A percentile compares a stretch with the other conserved stretches of the same genome.
phyloP scores from a whole-genome alignment of 768 basidiomycete species.

The Gelatoporia subvermispora region DNA sequence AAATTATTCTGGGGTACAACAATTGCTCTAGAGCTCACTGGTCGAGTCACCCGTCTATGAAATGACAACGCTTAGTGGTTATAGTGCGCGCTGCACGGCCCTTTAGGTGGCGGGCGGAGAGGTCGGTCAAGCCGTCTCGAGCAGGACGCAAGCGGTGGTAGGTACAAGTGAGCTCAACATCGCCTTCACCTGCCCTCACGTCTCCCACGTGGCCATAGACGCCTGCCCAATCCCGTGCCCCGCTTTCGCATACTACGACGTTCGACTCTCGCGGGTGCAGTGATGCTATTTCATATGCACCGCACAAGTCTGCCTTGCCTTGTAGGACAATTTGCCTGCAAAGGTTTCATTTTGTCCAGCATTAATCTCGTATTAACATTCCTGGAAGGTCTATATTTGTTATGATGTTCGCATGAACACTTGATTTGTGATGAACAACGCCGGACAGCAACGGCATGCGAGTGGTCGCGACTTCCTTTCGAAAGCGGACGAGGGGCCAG shows the following conservation, averaged over 20 bases:
- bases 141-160: slow-evolving; percentile 5
- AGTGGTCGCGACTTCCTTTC: too few relatives aligned
- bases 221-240: neutral
- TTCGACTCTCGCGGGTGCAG: neutral
- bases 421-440: neutral
- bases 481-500: neutral
- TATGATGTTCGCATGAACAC: neutral
- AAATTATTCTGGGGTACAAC: slow-evolving; percentile 7
- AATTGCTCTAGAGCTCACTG: slow-evolving; percentile 9
- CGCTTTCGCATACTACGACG: neutral
- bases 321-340: too few relatives aligned
- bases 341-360: too few relatives aligned
- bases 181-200: slow-evolving; percentile 3
- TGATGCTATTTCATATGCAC: neutral
- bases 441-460: neutral
- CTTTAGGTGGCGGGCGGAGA: slow-evolving; percentile 6
- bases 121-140: slow-evolving; percentile 8
- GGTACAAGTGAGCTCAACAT: neutral
- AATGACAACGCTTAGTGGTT: slow-evolving; percentile 5
- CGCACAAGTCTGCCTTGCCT: too few relatives aligned
- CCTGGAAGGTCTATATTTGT: neutral
- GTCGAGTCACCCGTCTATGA: slow-evolving; percentile 1
- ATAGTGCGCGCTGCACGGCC: slow-evolving; percentile 1
- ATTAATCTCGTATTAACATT: neutral
- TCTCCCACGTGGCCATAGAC: slow-evolving; percentile 12